These are phyloP conservation scores for Macaranga tanarius DNA, from an alignment of 441 rosid genomes.

Conservation along the genomic window DNA sequence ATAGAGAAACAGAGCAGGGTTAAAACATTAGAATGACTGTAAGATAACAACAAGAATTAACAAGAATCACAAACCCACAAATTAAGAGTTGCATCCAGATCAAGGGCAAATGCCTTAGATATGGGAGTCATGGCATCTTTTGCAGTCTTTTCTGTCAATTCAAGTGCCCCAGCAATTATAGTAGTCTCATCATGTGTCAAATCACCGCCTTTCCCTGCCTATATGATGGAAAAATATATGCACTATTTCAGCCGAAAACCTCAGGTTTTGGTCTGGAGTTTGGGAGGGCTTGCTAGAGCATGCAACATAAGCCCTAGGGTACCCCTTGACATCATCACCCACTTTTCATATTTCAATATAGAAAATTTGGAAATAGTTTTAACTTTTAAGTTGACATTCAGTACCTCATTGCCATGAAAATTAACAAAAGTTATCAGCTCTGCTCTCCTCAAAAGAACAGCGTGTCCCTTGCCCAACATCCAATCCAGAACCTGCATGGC, in stretches of 20 bases:
- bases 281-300: constrained; percentile 6
- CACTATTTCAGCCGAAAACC: constrained; percentile 13
- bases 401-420: constrained; percentile 91
- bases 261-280: constrained; percentile 6
- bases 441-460: constrained; percentile 82
- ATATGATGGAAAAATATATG: constrained; percentile 24
- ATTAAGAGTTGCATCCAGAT: constrained; percentile 88
- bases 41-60: constrained; percentile 17
- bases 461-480: constrained; percentile 97
- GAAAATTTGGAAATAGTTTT: neutral
- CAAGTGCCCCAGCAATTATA: constrained; percentile 92
- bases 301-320: constrained; percentile 19
- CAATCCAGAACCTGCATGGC: constrained; percentile 73
- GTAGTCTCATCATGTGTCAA: constrained; percentile 90
- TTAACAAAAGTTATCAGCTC: constrained; percentile 84
- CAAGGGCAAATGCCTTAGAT: constrained; percentile 93
- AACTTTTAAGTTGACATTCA: constrained; percentile 10
- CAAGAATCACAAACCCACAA: constrained; percentile 65
- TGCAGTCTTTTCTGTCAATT: constrained; percentile 83
- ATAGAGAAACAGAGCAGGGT: constrained; percentile 17
- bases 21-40: constrained; percentile 15
- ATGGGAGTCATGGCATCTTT: constrained; percentile 93
- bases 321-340: constrained; percentile 16
- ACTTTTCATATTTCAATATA: constrained; percentile 14
- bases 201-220: constrained; percentile 97